Conservation (phyloP, 352 stramenopile species). For the Achlya hypogyna region DNA sequence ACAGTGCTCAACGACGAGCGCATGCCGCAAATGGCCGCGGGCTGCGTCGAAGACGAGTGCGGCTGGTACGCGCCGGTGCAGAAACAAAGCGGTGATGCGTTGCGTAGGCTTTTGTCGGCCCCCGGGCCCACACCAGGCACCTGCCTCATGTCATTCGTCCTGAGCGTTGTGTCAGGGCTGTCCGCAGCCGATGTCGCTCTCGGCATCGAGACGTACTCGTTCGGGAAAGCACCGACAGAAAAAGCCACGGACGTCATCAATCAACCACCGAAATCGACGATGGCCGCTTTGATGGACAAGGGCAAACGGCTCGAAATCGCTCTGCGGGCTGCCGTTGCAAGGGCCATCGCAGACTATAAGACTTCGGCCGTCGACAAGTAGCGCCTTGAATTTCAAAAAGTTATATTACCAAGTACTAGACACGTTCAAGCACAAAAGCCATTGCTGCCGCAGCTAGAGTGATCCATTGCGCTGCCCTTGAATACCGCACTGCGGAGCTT, state of each 20-base stretch:
- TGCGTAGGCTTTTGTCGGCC: background rate
- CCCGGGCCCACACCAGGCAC: background rate
- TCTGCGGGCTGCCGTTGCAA: background rate
- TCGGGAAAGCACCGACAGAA: background rate
- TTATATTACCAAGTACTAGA: too few species aligned
- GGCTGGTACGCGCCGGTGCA: background rate
- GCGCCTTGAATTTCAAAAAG: too few species aligned
- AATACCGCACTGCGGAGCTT: too few species aligned
- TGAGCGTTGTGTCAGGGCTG: background rate
- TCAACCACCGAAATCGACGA: background rate
- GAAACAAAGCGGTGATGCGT: background rate
- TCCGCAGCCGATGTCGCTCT: background rate
- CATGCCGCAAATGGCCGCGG: background rate
- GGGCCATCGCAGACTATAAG: background rate
- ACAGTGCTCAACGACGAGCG: conserved; percentile 1
- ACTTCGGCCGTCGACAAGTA: too few species aligned
- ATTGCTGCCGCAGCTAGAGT: too few species aligned
- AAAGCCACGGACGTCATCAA: background rate
- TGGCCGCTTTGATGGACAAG: background rate
- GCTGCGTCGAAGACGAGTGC: conserved; percentile 7
- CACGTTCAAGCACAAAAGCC: too few species aligned
- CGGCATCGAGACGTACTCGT: background rate
- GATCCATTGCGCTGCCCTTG: too few species aligned
- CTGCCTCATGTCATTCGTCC: background rate
- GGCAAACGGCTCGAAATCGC: background rate